These are phyloP conservation scores for Mortierella sp. DNA, from an alignment of 371 early-diverging fungal genomes.

Conservation along the genomic window DNA sequence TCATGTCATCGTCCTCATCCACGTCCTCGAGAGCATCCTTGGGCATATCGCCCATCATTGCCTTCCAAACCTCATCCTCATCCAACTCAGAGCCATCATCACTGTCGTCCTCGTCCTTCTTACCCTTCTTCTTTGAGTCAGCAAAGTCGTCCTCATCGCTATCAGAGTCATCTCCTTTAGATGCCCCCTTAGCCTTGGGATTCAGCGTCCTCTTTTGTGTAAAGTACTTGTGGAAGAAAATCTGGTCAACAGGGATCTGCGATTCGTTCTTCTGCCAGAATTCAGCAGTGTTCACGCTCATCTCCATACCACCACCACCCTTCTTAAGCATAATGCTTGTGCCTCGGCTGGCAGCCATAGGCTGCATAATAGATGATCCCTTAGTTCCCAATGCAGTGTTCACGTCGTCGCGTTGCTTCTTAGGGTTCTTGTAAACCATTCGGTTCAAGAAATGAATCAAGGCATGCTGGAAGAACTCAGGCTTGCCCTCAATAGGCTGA, in stretches of 20 bases:
- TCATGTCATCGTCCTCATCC: constrained; percentile 65
- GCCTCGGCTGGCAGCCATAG: constrained; percentile 53
- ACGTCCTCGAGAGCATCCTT: constrained; percentile 68
- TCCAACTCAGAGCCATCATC: constrained; percentile 64
- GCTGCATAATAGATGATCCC: constrained; percentile 73
- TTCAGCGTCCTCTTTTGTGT: constrained; percentile 60
- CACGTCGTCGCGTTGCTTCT: constrained; percentile 66
- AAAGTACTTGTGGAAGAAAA: constrained; percentile 90
- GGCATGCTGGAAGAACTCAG: constrained; percentile 92
- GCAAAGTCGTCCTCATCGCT: constrained; percentile 52
- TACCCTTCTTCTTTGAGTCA: constrained; percentile 57
- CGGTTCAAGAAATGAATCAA: constrained; percentile 93
- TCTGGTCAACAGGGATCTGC: constrained; percentile 72
- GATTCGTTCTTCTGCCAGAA: constrained; percentile 68
- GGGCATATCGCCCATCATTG: constrained; percentile 77
- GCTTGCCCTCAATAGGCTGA: constrained; percentile 74
- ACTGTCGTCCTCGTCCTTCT: constrained; percentile 63
- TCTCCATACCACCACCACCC: constrained; percentile 45
- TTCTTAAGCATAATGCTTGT: constrained; percentile 54
- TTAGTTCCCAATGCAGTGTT: constrained; percentile 53
- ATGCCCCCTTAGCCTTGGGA: constrained; percentile 38
- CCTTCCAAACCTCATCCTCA: constrained; percentile 76
- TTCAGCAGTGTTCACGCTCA: constrained; percentile 68
- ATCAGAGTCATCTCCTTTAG: constrained; percentile 54
- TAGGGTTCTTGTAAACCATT: constrained; percentile 96